phyloP scores from a whole-genome alignment of 2,329 filamentous ascomycete species.

The Verticillium dahliae region DNA sequence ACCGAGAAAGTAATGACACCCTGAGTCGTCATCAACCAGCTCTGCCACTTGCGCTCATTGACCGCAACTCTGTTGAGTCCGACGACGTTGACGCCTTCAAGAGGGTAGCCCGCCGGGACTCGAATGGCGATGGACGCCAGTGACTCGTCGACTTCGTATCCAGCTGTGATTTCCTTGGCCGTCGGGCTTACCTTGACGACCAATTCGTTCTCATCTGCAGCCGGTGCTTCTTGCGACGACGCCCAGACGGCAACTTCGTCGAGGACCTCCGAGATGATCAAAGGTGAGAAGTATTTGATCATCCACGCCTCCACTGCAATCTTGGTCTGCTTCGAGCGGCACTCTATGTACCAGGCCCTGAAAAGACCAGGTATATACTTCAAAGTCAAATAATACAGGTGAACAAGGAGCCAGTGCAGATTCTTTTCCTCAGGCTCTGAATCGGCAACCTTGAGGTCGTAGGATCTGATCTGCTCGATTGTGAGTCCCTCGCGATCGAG shows the following conservation, averaged over 20 bases:
- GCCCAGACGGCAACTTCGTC: slow-evolving; percentile 65
- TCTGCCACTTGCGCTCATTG: slow-evolving; percentile 86
- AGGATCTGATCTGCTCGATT: slow-evolving; percentile 46
- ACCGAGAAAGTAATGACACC: slow-evolving; percentile 87
- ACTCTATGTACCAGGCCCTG: slow-evolving; percentile 78
- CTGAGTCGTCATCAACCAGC: slow-evolving; percentile 81
- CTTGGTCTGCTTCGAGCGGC: slow-evolving; percentile 73
- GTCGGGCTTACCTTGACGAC: slow-evolving; percentile 64
- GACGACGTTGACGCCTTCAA: slow-evolving; percentile 69
- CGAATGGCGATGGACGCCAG: slow-evolving; percentile 76
- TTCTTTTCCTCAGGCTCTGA: slow-evolving; percentile 62
- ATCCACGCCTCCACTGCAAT: slow-evolving; percentile 81
- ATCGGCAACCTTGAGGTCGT: slow-evolving; percentile 44
- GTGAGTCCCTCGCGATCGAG: slow-evolving; percentile 62
- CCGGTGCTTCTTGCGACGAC: slow-evolving; percentile 39
- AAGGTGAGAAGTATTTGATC: slow-evolving; percentile 70
- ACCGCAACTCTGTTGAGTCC: slow-evolving; percentile 80
- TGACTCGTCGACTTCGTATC: slow-evolving; percentile 83
- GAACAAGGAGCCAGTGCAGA: slow-evolving; percentile 75
- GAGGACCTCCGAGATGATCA: slow-evolving; percentile 60
- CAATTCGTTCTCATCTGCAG: slow-evolving; percentile 48
- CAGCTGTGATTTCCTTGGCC: slow-evolving; percentile 71
- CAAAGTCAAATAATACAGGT: slow-evolving; percentile 78
- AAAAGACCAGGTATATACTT: slow-evolving; percentile 72
- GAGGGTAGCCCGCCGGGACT: slow-evolving; percentile 75